Conservation (phyloP, 2,329 filamentous ascomycete species). For the Colletotrichum lini region DNA sequence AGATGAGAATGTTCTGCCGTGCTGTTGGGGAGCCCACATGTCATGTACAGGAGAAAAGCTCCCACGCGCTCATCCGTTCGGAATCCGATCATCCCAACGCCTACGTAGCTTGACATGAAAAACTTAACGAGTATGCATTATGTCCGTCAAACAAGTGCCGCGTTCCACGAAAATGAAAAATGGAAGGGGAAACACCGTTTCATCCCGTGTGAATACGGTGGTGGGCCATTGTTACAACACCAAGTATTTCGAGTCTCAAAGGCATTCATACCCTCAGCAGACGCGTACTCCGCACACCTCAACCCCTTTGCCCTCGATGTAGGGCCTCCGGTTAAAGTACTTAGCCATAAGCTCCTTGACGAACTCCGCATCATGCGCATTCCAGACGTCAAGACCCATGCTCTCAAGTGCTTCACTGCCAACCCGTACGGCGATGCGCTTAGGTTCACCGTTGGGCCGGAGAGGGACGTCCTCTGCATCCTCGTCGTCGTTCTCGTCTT, state of each 20-base stretch:
- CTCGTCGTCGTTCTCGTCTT: conserved; percentile 50
- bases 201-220: neutral
- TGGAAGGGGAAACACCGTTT: too few relatives aligned
- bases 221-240: conserved; percentile 8
- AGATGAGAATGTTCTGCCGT: neutral
- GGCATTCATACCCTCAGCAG: conserved; percentile 60
- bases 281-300: conserved; percentile 82
- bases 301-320: conserved; percentile 77
- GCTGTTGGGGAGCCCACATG: neutral
- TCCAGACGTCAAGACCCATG: conserved; percentile 87
- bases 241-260: neutral
- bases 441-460: conserved; percentile 43
- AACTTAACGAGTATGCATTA: conserved; percentile 1
- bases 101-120: neutral
- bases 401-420: conserved; percentile 75
- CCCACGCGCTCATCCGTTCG: conserved; percentile 4
- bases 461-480: conserved; percentile 51
- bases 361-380: conserved; percentile 77
- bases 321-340: conserved; percentile 77
- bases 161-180: neutral
- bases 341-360: conserved; percentile 72
- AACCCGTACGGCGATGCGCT: conserved; percentile 64
- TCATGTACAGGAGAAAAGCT: neutral
- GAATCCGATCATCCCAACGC: conserved; percentile 11
- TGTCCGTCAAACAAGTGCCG: conserved; percentile 4